Conservation (phyloP, 345 rosid genomes). For the Salix brachista region DNA sequence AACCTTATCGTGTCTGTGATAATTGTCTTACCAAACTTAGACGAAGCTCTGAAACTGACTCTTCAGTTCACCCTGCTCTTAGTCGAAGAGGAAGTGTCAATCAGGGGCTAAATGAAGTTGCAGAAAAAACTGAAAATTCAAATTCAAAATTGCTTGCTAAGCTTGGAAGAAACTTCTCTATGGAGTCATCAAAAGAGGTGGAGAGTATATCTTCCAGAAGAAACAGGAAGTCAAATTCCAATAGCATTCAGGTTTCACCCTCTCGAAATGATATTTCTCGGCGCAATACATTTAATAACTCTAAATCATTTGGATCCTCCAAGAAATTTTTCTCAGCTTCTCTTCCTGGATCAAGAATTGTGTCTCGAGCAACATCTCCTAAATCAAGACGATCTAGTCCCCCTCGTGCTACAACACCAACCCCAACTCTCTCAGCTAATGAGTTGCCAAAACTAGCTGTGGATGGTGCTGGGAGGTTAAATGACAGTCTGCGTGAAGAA, state of each 20-base stretch:
- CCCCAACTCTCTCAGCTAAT: conserved; percentile 25
- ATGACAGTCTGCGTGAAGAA: conserved; percentile 40
- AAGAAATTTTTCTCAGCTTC: conserved; percentile 29
- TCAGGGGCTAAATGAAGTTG: conserved; percentile 31
- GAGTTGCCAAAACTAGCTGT: conserved; percentile 40
- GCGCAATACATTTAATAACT: conserved; percentile 19
- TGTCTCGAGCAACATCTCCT: conserved; percentile 48
- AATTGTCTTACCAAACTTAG: conserved; percentile 51
- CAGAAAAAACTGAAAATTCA: conserved; percentile 27
- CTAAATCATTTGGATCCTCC: conserved; percentile 30
- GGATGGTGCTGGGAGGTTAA: conserved; percentile 42
- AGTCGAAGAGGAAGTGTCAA: conserved; percentile 40
- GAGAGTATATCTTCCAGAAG: conserved; percentile 17
- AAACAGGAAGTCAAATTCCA: conserved; percentile 16
- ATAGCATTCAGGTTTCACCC: conserved; percentile 13
- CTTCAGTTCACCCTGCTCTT: conserved; percentile 27
- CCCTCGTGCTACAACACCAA: conserved; percentile 37
- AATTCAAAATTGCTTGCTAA: conserved; percentile 29
- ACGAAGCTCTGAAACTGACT: conserved; percentile 28
- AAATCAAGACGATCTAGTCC: conserved; percentile 47
- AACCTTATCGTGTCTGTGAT: conserved; percentile 64
- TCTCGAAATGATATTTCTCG: conserved; percentile 14
- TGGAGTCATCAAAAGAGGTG: conserved; percentile 19
- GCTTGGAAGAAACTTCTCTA: conserved; percentile 24
- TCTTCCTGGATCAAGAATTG: conserved; percentile 36